Conservation (phyloP, 192 early-diverging fungal genomes). For the Podila clonocystis region DNA sequence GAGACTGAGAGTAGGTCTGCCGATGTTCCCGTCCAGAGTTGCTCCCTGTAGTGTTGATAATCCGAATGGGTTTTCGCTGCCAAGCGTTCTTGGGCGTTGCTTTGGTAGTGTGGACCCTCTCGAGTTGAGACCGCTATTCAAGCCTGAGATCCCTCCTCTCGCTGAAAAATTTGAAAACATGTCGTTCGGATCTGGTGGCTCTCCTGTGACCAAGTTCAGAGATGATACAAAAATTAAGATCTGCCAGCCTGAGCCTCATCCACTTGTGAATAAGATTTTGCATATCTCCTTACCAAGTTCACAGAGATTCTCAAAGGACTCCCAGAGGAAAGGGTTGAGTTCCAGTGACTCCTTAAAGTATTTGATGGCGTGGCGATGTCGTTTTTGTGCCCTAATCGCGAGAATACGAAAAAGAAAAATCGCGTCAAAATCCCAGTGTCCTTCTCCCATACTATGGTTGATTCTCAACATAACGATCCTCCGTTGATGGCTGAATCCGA, state of each 20-base stretch:
- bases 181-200: constrained; percentile 23
- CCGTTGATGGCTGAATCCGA: not conserved
- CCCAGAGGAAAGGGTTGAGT: constrained; percentile 60
- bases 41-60: not conserved
- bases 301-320: constrained; percentile 58
- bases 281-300: constrained; percentile 51
- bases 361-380: constrained; percentile 44
- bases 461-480: not conserved
- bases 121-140: not conserved
- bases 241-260: not conserved
- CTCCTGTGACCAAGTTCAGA: constrained; percentile 6
- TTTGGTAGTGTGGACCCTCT: not conserved
- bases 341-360: constrained; percentile 52
- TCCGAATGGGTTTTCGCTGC: not conserved
- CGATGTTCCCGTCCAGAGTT: constrained; percentile 15
- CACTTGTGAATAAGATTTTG: not conserved
- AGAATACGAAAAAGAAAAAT: not conserved
- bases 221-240: not conserved
- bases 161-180: constrained; percentile 28
- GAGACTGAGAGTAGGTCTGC: not conserved
- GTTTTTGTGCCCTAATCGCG: constrained; percentile 36
- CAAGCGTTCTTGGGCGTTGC: constrained; percentile 3
- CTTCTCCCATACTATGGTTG: not conserved
- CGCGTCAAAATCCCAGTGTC: not conserved
- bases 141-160: not conserved